These are phyloP conservation scores for Rhizophora mangle DNA, from an alignment of 345 rosid genomes.

Conservation along the genomic window DNA sequence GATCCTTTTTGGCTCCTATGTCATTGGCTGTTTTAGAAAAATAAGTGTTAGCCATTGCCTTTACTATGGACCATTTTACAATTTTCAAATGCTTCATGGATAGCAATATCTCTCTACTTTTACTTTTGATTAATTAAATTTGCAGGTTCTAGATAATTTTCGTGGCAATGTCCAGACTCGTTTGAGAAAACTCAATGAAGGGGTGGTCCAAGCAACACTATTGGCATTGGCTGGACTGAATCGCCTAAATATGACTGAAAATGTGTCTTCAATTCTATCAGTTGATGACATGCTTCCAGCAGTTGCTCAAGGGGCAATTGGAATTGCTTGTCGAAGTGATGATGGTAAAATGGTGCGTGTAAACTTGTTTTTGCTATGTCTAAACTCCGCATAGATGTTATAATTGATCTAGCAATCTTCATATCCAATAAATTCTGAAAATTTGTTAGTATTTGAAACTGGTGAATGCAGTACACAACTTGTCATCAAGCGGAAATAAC, in stretches of 20 bases:
- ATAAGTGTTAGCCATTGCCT: neutral
- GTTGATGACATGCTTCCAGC: slow-evolving; percentile 98
- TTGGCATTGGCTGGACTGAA: slow-evolving; percentile 96
- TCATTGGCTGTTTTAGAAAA: too few species aligned
- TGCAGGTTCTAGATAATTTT: slow-evolving; percentile 85
- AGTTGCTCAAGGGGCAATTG: slow-evolving; percentile 99
- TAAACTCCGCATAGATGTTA: neutral
- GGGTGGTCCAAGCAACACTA: slow-evolving; percentile 80
- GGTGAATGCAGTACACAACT: too few species aligned
- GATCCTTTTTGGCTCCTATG: too few species aligned
- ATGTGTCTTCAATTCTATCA: slow-evolving; percentile 68
- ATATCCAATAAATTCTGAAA: neutral
- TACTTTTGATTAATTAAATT: slow-evolving; percentile 16
- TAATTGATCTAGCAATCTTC: neutral
- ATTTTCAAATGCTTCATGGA: neutral
- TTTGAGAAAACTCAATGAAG: slow-evolving; percentile 77
- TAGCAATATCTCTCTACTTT: neutral
- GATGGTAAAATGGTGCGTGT: slow-evolving; percentile 80
- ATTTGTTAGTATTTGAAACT: too few species aligned
- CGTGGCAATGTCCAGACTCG: slow-evolving; percentile 97
- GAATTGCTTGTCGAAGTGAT: slow-evolving; percentile 82
- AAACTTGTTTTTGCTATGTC: neutral
- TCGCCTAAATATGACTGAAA: slow-evolving; percentile 85
- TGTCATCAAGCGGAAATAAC: too few species aligned
- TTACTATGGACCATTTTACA: neutral